A percentile compares a stretch with the other conserved stretches of the same genome.
Conservation (phyloP, 768 basidiomycete genomes). For the Psilocybe cyanescens region DNA sequence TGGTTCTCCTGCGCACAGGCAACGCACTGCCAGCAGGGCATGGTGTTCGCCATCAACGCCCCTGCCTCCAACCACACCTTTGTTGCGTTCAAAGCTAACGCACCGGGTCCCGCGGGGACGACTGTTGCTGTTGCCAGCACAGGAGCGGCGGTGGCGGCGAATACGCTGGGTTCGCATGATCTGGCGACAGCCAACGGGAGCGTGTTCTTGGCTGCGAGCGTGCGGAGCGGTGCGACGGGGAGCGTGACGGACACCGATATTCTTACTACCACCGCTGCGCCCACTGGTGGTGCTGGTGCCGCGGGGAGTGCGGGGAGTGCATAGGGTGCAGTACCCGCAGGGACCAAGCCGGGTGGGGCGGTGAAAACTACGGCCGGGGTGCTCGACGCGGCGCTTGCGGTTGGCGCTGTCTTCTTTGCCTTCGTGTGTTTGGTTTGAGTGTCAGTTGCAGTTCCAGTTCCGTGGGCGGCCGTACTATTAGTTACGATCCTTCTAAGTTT, state of each 20-base stretch:
- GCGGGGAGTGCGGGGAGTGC: neutral
- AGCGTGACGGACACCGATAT: neutral
- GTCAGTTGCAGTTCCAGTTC: too few relatives aligned
- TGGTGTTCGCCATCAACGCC: constrained; percentile 5
- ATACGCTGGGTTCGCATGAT: neutral
- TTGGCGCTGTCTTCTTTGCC: neutral
- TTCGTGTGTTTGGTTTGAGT: too few relatives aligned
- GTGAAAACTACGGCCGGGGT: neutral
- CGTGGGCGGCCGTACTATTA: too few relatives aligned
- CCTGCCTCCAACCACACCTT: neutral
- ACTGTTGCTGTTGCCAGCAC: neutral
- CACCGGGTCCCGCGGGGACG: neutral
- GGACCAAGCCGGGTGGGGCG: neutral
- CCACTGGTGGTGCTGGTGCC: neutral
- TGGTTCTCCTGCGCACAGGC: constrained; percentile 2
- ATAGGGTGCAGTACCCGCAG: neutral
- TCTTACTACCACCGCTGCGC: neutral
- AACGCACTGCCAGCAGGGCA: constrained; percentile 1
- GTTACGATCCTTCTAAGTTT: too few relatives aligned
- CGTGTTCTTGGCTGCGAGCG: neutral
- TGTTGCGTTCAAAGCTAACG: neutral
- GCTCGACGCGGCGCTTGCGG: neutral
- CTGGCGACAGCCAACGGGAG: constrained; percentile 1
- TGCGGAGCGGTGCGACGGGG: neutral
- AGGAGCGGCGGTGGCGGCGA: neutral